Conservation (phyloP, 1,284 basidiomycete genomes). For the Trametes hirsuta region DNA sequence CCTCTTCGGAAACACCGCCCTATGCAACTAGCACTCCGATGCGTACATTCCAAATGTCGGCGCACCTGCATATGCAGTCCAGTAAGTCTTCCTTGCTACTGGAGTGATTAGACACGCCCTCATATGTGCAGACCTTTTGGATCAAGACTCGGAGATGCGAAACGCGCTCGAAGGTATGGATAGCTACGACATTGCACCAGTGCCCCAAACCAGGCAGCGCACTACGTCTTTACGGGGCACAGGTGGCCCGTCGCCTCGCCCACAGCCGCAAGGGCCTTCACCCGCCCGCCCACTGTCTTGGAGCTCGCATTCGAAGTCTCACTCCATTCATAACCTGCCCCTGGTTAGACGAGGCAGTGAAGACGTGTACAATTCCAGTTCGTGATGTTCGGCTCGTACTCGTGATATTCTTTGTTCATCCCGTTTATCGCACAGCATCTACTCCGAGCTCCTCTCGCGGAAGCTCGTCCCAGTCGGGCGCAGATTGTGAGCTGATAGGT, state of each 20-base stretch:
- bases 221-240: slow-evolving; percentile 10
- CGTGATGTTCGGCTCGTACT: slow-evolving; percentile 3
- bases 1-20: slow-evolving; percentile 46
- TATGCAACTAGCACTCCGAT: slow-evolving; percentile 57
- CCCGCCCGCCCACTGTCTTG: slow-evolving; percentile 30
- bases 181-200: slow-evolving; percentile 46
- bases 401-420: no score
- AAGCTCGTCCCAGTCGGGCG: slow-evolving; percentile 29
- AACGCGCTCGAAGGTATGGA: slow-evolving; percentile 61
- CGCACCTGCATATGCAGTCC: slow-evolving; percentile 55
- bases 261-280: slow-evolving; percentile 13
- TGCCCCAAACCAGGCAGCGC: background rate
- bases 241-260: slow-evolving; percentile 21
- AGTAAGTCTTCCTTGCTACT: slow-evolving; percentile 46
- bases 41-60: slow-evolving; percentile 61
- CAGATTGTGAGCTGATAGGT: slow-evolving; percentile 21
- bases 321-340: slow-evolving; percentile 31
- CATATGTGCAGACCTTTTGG: slow-evolving; percentile 58
- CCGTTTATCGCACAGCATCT: no score
- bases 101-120: background rate
- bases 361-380: slow-evolving; percentile 31
- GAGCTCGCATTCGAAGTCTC: slow-evolving; percentile 33
- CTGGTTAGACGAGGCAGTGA: slow-evolving; percentile 28
- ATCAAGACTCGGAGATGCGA: slow-evolving; percentile 76
- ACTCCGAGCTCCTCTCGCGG: slow-evolving; percentile 21